Evolutionary conservation across 306 rosid species (phyloP).

Genomic region (Hippophae tibetana): DNA sequence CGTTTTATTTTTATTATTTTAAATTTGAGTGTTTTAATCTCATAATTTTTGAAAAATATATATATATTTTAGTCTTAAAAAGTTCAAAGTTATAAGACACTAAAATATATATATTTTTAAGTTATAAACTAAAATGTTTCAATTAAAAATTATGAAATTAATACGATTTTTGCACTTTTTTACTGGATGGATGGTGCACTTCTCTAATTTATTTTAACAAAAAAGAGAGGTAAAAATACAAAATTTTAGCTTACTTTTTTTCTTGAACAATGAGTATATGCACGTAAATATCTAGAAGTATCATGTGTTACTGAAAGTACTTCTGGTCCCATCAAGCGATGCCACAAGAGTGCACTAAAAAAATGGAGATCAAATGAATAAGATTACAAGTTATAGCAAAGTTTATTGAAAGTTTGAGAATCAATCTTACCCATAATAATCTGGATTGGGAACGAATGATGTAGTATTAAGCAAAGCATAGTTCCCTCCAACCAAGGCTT

Average conservation of each 20-base stretch:
- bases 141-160: too few species aligned
- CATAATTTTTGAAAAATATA: too few species aligned
- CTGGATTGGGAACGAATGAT: not conserved
- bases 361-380: not conserved
- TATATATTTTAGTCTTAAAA: too few species aligned
- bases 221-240: too few species aligned
- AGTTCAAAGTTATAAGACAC: not conserved
- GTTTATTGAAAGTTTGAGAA: not conserved
- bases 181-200: too few species aligned
- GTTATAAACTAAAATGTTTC: too few species aligned
- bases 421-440: not conserved
- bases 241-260: conserved; percentile 2
- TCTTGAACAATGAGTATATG: conserved; percentile 18
- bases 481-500: not conserved
- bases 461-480: not conserved
- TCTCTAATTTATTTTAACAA: too few species aligned
- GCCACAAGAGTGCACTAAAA: conserved; percentile 14
- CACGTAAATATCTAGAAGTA: conserved; percentile 11
- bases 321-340: conserved; percentile 12
- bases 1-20: not conserved
- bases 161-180: too few species aligned
- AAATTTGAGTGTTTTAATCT: too few species aligned
- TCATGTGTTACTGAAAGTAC: conserved; percentile 4
- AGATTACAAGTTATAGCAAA: not conserved
- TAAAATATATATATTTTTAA: too few species aligned